Evolutionary conservation across 2,329 filamentous ascomycete species (phyloP).

Genomic region (Botrytis sinoallii): DNA sequence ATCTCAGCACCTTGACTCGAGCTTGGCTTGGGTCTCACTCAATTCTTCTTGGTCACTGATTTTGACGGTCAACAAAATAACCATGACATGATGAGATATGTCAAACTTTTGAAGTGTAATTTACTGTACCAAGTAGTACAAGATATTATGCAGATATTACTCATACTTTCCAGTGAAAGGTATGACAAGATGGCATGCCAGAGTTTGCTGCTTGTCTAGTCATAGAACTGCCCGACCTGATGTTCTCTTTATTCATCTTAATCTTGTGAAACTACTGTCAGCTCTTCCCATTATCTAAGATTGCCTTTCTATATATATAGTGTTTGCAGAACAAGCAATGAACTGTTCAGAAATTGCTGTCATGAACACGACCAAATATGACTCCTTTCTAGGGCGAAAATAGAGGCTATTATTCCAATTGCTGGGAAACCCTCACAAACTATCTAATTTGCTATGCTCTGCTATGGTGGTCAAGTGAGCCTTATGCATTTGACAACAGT

Average conservation of each 20-base stretch:
- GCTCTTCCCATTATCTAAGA: background rate
- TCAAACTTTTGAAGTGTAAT: background rate
- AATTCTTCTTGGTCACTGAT: background rate
- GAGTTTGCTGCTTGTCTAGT: conserved; percentile 8
- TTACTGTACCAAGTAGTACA: background rate
- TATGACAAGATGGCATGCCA: background rate
- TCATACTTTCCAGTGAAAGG: background rate
- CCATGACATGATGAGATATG: background rate
- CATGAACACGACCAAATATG: background rate
- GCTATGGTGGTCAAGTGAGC: background rate
- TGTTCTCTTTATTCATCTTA: background rate
- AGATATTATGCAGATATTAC: background rate
- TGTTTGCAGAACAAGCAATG: conserved; percentile 4
- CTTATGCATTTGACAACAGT: background rate
- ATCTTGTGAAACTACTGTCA: background rate
- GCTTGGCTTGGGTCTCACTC: background rate
- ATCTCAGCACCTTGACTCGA: background rate
- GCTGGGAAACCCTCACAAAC: background rate
- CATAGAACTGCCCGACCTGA: background rate
- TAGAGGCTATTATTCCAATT: background rate
- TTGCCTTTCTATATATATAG: conserved; percentile 2
- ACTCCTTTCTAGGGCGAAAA: background rate
- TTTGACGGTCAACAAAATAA: background rate
- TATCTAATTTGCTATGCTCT: background rate
- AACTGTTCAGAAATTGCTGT: background rate